Evolutionary conservation across 164 flowering plant genomes (phyloP).

Genomic region (Dillenia turbinata): DNA sequence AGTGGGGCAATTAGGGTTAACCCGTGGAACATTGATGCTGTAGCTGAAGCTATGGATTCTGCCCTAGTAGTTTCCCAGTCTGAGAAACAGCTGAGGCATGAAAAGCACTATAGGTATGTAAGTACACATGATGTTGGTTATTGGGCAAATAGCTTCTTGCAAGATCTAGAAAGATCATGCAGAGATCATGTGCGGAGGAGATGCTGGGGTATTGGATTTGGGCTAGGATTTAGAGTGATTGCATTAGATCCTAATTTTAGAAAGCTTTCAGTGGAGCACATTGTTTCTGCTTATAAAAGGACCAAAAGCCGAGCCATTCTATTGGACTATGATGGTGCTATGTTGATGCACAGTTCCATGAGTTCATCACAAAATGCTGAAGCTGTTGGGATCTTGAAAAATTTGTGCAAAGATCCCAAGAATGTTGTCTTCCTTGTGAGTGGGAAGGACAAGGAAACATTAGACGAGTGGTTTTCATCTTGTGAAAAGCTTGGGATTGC

Average conservation of each 20-base stretch:
- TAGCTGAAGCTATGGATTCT: constrained; percentile 58
- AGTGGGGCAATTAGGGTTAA: constrained; percentile 66
- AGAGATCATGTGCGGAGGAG: constrained; percentile 50
- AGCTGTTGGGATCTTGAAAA: constrained; percentile 35
- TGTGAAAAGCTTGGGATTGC: constrained; percentile 51
- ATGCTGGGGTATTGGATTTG: constrained; percentile 69
- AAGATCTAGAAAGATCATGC: constrained; percentile 54
- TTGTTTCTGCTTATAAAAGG: constrained; percentile 58
- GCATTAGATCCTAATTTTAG: constrained; percentile 54
- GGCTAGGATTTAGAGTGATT: constrained; percentile 51
- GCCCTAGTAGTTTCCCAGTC: constrained; percentile 36
- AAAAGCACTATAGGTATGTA: constrained; percentile 54
- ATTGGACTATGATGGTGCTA: constrained; percentile 58
- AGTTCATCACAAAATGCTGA: constrained; percentile 33
- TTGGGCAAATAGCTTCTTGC: constrained; percentile 57
- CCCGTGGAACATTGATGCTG: constrained; percentile 62
- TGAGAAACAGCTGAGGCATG: constrained; percentile 57
- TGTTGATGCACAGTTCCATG: constrained; percentile 37
- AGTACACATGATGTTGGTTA: constrained; percentile 62
- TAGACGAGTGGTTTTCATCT: constrained; percentile 48
- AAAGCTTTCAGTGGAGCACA: constrained; percentile 54
- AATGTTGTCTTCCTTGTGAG: constrained; percentile 58
- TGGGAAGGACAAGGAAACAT: constrained; percentile 39
- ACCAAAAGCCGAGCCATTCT: constrained; percentile 50
- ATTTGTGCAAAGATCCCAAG: constrained; percentile 45